Conservation (phyloP, 257 asterid species). For the Penstemon newberryi region DNA sequence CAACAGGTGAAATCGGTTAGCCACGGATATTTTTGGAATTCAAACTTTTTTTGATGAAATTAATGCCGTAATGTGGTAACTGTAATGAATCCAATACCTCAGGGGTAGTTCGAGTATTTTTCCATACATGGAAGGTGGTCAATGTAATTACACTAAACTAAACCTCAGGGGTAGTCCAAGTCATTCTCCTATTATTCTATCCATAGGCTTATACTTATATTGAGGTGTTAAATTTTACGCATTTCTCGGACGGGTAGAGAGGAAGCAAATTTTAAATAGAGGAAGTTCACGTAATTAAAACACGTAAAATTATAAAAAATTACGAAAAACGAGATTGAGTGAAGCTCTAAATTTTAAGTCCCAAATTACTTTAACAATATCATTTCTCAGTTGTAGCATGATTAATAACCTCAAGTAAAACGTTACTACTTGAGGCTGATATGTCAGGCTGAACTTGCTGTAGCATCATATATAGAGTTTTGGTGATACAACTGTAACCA, state of each 20-base stretch:
- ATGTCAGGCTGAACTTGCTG: conserved; percentile 46
- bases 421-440: conserved; percentile 54
- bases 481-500: conserved; percentile 47
- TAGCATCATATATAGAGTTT: conserved; percentile 51
- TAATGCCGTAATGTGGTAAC: too few relatives aligned
- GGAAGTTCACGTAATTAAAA: conserved; percentile 5
- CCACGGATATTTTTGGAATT: too few relatives aligned
- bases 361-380: background rate
- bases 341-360: conserved; percentile 4
- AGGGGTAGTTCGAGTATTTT: background rate
- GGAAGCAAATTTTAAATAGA: background rate
- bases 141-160: too few relatives aligned
- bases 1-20: too few relatives aligned
- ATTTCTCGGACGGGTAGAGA: background rate
- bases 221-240: conserved; percentile 14
- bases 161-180: too few relatives aligned
- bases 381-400: conserved; percentile 52
- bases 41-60: too few relatives aligned
- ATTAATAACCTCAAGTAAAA: conserved; percentile 65
- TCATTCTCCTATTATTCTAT: too few relatives aligned
- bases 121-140: too few relatives aligned
- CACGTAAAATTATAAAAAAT: background rate
- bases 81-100: too few relatives aligned
- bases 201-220: too few relatives aligned
- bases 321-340: conserved; percentile 5